Base-by-base conservation (phyloP, 208 protist species). In the Herpetomonas muscarum region DNA sequence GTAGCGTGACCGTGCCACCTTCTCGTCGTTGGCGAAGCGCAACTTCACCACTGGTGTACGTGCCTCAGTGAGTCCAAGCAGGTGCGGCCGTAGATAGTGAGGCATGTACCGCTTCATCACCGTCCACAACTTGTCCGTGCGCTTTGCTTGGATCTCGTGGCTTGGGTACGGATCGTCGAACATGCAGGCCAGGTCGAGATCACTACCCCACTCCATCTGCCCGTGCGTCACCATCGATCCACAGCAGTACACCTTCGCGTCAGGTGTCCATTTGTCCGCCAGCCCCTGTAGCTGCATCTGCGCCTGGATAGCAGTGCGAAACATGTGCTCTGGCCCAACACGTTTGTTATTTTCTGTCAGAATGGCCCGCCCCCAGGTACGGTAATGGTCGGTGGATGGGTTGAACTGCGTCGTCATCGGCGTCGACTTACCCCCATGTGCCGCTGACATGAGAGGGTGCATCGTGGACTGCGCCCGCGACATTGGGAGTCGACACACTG, bases 121-220 rank as follows among this genome's bases (percentile, higher is more conserved):
- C 24, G 75, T 84, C 83, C 85, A 94, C 26, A 94, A 72, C 61
- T 92, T 90, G 21, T 94, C 88, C 34, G 76, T 85, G 7, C 85
- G 85, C 61, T 92, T 92, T 13, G 83, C 74, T 49, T 94, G 88
- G 19, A 92, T 70, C 12, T 76, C 67, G 56, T 92, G 84, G 5
- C 71, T 71, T 2, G 84, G 84, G 67, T 91, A 92, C 17, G 85
- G 85, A 55, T 94, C 88, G 56, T 94, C 85, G 65, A 94, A 91
- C 56, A 94, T 74, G 61, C 85, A 92, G 24, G 85, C 85, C n/a
- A 94, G 74, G 65, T 94, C 88, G 1, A 94, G 60, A 53, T 94
- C 88, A 46, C 83, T 91, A n/a, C 85, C 85, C 85, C 85, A 92
- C 65, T 94, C 88, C 85, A 94, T 92, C 72, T 92, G 83, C 1